phyloP scores from a whole-genome alignment of 768 basidiomycete species.

The Calocybe cyanea region DNA sequence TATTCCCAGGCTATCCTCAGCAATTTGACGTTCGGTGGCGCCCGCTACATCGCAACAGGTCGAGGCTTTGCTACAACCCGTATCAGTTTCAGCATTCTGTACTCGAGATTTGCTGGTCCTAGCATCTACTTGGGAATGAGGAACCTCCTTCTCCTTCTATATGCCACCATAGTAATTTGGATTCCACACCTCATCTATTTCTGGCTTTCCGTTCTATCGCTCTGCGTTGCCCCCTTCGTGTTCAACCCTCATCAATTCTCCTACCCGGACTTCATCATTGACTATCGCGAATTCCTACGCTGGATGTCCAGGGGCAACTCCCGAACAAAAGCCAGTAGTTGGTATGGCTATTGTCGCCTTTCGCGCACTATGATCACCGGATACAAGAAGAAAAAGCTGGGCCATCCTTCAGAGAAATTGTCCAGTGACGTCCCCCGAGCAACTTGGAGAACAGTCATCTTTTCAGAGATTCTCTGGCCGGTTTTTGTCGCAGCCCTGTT shows the following conservation, averaged over 20 bases:
- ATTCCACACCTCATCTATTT: conserved; percentile 96
- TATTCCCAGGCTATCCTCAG: conserved; percentile 96
- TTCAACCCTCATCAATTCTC: conserved; percentile 99
- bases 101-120: conserved; percentile 98
- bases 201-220: conserved; percentile 94
- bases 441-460: conserved; percentile 76
- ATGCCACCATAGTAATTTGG: conserved; percentile 89
- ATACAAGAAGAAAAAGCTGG: conserved; percentile 98
- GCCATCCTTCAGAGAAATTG: conserved; percentile 95
- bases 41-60: conserved; percentile 98
- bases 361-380: conserved; percentile 97
- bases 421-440: conserved; percentile 94
- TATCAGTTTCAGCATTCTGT: conserved; percentile 93
- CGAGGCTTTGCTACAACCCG: conserved; percentile 98
- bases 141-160: conserved; percentile 85
- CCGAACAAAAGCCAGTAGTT: conserved; percentile 92
- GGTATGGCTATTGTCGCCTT: conserved; percentile 99
- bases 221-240: conserved; percentile 95
- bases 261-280: conserved; percentile 94
- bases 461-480: conserved; percentile 82
- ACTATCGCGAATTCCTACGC: conserved; percentile 95
- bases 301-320: conserved; percentile 99
- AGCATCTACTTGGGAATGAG: conserved; percentile 99
- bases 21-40: conserved; percentile 97
- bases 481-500: conserved; percentile 75